Evolutionary conservation across 2,329 filamentous ascomycete genomes (phyloP), one percentile per base, ranked within the genome.

Genomic region (Helicocarpus griseus): DNA sequence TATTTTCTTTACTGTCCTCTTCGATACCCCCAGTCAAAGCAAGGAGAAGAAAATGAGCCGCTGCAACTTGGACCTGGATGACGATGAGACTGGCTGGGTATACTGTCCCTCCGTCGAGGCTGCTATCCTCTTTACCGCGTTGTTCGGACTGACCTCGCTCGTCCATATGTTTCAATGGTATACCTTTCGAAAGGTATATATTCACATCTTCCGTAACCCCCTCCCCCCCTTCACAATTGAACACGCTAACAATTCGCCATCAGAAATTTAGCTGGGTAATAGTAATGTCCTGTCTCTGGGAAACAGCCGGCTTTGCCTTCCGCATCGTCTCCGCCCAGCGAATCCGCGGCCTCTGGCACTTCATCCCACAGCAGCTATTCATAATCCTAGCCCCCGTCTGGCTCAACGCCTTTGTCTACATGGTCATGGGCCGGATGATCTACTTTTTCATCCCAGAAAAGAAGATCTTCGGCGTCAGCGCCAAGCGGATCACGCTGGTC

Each of bases 371-470:
- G 39, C 55, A 57, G 29, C 29, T 58, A 11, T 50, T 58, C 5
- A 52, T 58, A 17, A 50, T 56, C 21, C 55, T 58, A 3, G 51
- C 56, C 14, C 56, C 56, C 1, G 35, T 58, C 8, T 58, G 56
- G 56, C 50, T 76, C n/a, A 76, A 75, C 53, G 72, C 72, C 2
- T 76, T 72, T 53, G 66, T 68, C 24, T 75, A 74, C 60, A 73
- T 76, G 69, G 62, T 70, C 3, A 62, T 76, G 13, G 73, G 66
- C 2, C 66, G 72, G 2, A 73, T 76, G 69, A 66, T 74, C 22
- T 60, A 75, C 58, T 73, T 66, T 55, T 74, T 70, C 50, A 40
- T 68, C 2, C 71, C 70, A 1, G 63, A 66, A 0, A 65, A 63
- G 14, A 60, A 61, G 4, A 61, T 75, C n/a, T 63, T 69, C 4